Evolutionary conservation across 164 flowering plant species (phyloP).

Genomic region (Kalanchoe fedtschenkoi): DNA sequence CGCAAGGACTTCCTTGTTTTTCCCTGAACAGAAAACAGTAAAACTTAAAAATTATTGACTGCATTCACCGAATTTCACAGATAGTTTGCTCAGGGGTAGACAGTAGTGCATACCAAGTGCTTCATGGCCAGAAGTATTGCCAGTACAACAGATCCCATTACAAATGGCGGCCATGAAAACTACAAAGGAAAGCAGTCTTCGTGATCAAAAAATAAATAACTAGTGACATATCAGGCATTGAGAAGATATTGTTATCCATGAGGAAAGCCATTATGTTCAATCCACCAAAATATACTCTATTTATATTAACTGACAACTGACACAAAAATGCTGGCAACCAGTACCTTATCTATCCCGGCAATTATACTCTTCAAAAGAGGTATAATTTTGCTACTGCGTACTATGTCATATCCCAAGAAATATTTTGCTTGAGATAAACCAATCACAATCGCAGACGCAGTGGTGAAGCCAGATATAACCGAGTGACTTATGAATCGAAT

Average conservation of each 20-base stretch:
- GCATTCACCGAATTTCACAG: neutral
- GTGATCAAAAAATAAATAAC: conserved; percentile 12
- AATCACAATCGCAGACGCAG: conserved; percentile 90
- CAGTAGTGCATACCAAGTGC: conserved; percentile 56
- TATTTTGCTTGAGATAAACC: conserved; percentile 91
- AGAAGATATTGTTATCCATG: neutral
- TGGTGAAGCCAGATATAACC: conserved; percentile 96
- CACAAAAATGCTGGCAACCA: conserved; percentile 7
- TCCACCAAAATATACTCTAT: neutral
- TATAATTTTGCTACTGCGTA: conserved; percentile 72
- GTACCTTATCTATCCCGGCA: conserved; percentile 62
- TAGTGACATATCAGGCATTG: neutral
- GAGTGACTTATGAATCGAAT: conserved; percentile 93
- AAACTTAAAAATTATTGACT: neutral
- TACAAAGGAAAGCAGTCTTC: conserved; percentile 33
- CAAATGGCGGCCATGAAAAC: conserved; percentile 93
- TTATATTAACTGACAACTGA: neutral
- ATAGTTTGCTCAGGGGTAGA: neutral
- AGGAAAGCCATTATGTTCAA: no score
- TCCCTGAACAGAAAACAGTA: conserved; percentile 38
- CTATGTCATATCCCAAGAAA: conserved; percentile 79
- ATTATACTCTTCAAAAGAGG: conserved; percentile 74
- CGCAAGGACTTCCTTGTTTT: conserved; percentile 63
- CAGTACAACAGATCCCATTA: conserved; percentile 76
- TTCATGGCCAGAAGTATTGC: conserved; percentile 74